These are phyloP conservation scores for Candida suzukii DNA, from an alignment of 805 yeast species.

Conservation along the genomic window DNA sequence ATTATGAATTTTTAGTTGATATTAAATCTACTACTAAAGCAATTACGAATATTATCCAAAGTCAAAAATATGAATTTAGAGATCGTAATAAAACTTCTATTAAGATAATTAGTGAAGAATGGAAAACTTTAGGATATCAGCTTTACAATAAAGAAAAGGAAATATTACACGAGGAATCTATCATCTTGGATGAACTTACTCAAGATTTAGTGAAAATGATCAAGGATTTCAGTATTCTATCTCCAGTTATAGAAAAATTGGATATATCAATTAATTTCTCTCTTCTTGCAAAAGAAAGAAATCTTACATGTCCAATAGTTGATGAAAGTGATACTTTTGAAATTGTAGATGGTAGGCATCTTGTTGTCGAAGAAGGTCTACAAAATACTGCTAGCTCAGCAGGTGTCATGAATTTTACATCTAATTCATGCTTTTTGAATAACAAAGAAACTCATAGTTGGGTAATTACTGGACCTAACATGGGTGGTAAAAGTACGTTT, in stretches of 20 bases:
- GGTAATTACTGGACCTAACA: slow-evolving; percentile 84
- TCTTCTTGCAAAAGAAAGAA: slow-evolving; percentile 56
- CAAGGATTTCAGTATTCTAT: slow-evolving; percentile 38
- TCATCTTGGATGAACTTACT: slow-evolving; percentile 43
- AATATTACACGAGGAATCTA: slow-evolving; percentile 50
- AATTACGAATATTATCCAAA: slow-evolving; percentile 10
- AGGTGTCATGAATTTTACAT: slow-evolving; percentile 35
- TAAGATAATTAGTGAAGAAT: slow-evolving; percentile 36
- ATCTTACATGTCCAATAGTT: slow-evolving; percentile 60
- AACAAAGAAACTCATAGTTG: slow-evolving; percentile 29
- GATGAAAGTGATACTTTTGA: slow-evolving; percentile 39
- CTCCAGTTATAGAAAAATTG: slow-evolving; percentile 48
- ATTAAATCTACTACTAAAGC: slow-evolving; percentile 19
- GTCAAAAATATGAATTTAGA: slow-evolving; percentile 7
- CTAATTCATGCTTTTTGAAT: slow-evolving; percentile 34
- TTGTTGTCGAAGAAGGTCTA: slow-evolving; percentile 78
- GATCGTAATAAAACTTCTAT: slow-evolving; percentile 21
- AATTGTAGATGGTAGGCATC: slow-evolving; percentile 67
- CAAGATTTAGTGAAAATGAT: slow-evolving; percentile 36
- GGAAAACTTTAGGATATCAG: slow-evolving; percentile 44
- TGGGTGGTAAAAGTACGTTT: slow-evolving; percentile 81
- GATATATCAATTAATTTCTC: slow-evolving; percentile 77
- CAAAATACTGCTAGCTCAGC: slow-evolving; percentile 28
- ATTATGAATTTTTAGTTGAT: slow-evolving; percentile 20
- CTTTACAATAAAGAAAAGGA: slow-evolving; percentile 37